phyloP scores from a whole-genome alignment of 805 yeast genomes.

The Saturnispora sanitii region DNA sequence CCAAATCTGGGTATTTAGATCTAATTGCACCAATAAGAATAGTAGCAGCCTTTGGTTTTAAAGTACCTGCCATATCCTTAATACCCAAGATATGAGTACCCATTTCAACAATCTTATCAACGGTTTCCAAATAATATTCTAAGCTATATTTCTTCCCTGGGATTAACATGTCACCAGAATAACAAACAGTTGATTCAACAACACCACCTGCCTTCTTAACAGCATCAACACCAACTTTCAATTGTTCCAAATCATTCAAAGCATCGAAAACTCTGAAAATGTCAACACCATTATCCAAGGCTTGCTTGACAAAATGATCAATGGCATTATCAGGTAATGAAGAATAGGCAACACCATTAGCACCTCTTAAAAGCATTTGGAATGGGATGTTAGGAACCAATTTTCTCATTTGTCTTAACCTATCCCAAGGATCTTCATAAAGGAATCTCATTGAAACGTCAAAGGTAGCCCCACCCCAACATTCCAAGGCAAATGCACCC shows the following conservation, averaged over 20 bases:
- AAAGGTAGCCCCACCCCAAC: slow-evolving; percentile 99
- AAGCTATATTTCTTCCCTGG: slow-evolving; percentile 94
- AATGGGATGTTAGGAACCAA: slow-evolving; percentile 97
- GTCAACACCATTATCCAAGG: slow-evolving; percentile 93
- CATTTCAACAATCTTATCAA: slow-evolving; percentile 75
- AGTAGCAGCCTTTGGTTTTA: slow-evolving; percentile 91
- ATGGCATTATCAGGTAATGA: slow-evolving; percentile 97
- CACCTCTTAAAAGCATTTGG: slow-evolving; percentile 99
- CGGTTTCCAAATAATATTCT: slow-evolving; percentile 75
- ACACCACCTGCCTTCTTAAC: slow-evolving; percentile 98
- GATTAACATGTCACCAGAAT: slow-evolving; percentile 97
- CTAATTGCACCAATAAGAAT: slow-evolving; percentile 72
- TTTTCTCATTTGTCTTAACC: slow-evolving; percentile 78
- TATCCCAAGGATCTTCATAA: slow-evolving; percentile 98
- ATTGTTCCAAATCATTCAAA: slow-evolving; percentile 90
- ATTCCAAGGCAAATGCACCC: slow-evolving; percentile 91
- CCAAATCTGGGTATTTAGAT: slow-evolving; percentile 80
- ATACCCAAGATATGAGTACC: slow-evolving; percentile 97
- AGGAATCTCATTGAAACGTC: slow-evolving; percentile 98
- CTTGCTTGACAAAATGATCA: slow-evolving; percentile 92
- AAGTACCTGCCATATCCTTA: slow-evolving; percentile 99
- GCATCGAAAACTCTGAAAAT: slow-evolving; percentile 98
- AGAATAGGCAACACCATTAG: slow-evolving; percentile 97
- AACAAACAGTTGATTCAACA: slow-evolving; percentile 96
- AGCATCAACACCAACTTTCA: slow-evolving; percentile 95